Evolutionary conservation across 1,284 basidiomycete genomes (phyloP).

Genomic region (Ceratobasidium sp.): DNA sequence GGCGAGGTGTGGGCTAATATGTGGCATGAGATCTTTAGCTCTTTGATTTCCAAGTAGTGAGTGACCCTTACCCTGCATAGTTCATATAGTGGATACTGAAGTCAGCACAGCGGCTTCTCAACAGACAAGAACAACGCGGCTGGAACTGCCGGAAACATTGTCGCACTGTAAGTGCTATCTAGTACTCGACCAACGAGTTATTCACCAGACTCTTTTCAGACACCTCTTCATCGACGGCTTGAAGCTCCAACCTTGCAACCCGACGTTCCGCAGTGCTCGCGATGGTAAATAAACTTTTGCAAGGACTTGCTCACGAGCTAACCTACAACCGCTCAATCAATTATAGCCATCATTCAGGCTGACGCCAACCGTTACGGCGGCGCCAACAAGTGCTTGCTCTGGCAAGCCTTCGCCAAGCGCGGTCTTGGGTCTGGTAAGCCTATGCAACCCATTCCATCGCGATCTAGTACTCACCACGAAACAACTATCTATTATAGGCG

Average conservation of each 20-base stretch:
- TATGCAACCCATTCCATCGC: background rate
- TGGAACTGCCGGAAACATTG: constrained; percentile 43
- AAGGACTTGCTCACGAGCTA: too few relatives aligned
- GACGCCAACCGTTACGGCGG: constrained; percentile 49
- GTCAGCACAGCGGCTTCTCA: constrained; percentile 43
- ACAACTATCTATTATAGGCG: constrained; percentile 6
- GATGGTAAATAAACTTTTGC: constrained; percentile 23
- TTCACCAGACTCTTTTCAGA: background rate
- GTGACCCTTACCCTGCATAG: background rate
- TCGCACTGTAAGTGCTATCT: constrained; percentile 1
- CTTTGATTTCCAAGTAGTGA: constrained; percentile 40
- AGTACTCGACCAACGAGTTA: background rate
- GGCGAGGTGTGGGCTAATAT: constrained; percentile 48
- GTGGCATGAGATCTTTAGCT: constrained; percentile 42
- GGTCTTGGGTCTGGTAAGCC: constrained; percentile 21
- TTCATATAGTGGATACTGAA: background rate
- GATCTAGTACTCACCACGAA: background rate
- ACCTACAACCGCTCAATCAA: background rate
- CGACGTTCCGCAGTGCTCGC: constrained; percentile 45
- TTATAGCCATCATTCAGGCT: constrained; percentile 45
- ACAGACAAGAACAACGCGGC: constrained; percentile 24
- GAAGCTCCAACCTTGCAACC: constrained; percentile 47
- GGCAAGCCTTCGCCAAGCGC: constrained; percentile 46
- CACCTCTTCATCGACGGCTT: constrained; percentile 42
- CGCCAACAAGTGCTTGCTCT: constrained; percentile 47